Evolutionary conservation across 495 filamentous ascomycete species (phyloP).

Genomic region (Hypoxylon fuscum): DNA sequence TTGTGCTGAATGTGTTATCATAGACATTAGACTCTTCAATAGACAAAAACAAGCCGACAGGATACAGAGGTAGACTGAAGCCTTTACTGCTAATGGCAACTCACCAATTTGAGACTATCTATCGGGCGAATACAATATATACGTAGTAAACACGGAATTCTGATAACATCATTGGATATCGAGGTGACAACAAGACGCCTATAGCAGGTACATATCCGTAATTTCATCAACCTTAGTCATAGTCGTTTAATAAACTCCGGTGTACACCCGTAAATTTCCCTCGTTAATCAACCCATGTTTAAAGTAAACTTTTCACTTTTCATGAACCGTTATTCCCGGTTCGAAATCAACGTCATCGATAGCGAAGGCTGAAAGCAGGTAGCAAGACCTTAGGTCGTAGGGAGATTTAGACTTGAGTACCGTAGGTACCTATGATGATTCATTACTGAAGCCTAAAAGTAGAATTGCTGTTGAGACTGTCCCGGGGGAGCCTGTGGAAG

Average conservation of each 20-base stretch:
- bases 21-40: slow-evolving; percentile 7
- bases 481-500: slow-evolving; percentile 58
- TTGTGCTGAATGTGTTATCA: slow-evolving; percentile 64
- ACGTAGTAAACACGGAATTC: background rate
- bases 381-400: slow-evolving; percentile 1
- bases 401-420: slow-evolving; percentile 1
- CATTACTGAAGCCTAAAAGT: slow-evolving; percentile 46
- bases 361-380: background rate
- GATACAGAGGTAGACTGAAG: background rate
- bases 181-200: slow-evolving; percentile 8
- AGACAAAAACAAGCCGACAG: background rate
- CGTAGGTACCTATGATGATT: too few relatives aligned
- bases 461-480: slow-evolving; percentile 59
- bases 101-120: background rate
- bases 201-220: slow-evolving; percentile 8
- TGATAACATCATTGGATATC: slow-evolving; percentile 27
- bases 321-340: slow-evolving; percentile 5
- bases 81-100: too few relatives aligned
- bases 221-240: background rate
- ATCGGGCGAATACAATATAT: background rate
- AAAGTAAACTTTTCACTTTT: slow-evolving; percentile 30
- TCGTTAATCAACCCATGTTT: background rate
- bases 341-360: slow-evolving; percentile 6
- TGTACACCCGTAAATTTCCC: slow-evolving; percentile 19
- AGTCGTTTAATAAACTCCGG: slow-evolving; percentile 21